These are phyloP conservation scores for Sicyos baderoa DNA, from an alignment of 306 rosid species.

Conservation along the genomic window DNA sequence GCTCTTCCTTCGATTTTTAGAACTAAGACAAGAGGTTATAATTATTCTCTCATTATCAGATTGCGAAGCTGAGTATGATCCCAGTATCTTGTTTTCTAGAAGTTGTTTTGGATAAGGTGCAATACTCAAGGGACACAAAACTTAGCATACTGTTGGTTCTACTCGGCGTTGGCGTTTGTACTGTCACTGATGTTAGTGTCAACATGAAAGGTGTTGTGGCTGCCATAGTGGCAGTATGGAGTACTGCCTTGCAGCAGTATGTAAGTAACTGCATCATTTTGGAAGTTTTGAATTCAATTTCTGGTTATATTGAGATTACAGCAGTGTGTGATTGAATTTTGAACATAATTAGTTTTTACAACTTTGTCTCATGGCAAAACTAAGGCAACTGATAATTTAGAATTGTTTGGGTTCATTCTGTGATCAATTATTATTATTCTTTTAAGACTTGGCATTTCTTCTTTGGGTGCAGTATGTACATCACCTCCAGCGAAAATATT, in stretches of 20 bases:
- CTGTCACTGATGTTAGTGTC: constrained; percentile 82
- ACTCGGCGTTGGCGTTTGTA: constrained; percentile 79
- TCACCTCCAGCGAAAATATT: constrained; percentile 79
- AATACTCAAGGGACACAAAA: constrained; percentile 78
- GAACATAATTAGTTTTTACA: background rate
- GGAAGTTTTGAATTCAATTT: background rate
- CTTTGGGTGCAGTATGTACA: constrained; percentile 67
- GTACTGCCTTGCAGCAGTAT: constrained; percentile 76
- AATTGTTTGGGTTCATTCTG: no score
- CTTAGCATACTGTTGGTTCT: constrained; percentile 67
- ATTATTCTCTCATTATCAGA: constrained; percentile 37
- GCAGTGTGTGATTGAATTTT: background rate
- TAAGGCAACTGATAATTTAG: background rate
- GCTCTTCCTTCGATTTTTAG: background rate
- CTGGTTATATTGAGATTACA: background rate
- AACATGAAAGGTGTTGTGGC: constrained; percentile 62
- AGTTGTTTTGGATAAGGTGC: constrained; percentile 65
- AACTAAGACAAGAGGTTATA: background rate
- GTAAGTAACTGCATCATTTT: constrained; percentile 34
- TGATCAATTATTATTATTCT: background rate
- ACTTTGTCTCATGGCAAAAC: background rate
- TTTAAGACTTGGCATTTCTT: background rate
- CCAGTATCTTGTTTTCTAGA: constrained; percentile 81
- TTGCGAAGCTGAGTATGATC: constrained; percentile 84
- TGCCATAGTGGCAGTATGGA: constrained; percentile 70